Conservation (phyloP, 345 rosid species). For the Viola odorata region DNA sequence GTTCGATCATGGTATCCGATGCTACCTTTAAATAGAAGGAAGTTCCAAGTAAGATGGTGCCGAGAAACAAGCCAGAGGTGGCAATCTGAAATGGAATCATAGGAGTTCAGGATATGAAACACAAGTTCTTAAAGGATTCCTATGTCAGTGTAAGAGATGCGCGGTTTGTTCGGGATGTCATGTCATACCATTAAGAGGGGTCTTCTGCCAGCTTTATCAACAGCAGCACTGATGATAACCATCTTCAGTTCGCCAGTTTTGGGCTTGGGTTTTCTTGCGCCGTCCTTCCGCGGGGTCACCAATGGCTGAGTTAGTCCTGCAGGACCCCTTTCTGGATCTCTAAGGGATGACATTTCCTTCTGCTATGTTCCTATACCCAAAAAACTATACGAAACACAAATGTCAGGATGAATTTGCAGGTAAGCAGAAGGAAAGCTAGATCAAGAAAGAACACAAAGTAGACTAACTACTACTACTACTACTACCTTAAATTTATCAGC, state of each 20-base stretch:
- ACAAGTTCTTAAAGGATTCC: not conserved
- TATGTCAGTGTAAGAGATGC: not conserved
- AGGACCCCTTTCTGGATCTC: not conserved
- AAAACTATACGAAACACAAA: not conserved
- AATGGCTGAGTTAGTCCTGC: slow-evolving; percentile 31
- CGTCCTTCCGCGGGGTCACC: slow-evolving; percentile 11
- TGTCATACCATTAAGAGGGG: slow-evolving; percentile 33
- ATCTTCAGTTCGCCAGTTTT: slow-evolving; percentile 22
- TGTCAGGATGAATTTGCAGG: too few species aligned
- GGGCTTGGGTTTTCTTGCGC: not conserved
- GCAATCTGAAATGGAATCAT: slow-evolving; percentile 27
- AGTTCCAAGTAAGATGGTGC: slow-evolving; percentile 30
- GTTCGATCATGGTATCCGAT: not conserved
- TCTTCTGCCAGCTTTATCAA: slow-evolving; percentile 49
- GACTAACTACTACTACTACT: too few species aligned
- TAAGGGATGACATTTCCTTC: slow-evolving; percentile 1
- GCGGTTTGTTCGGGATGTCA: not conserved
- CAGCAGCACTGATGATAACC: slow-evolving; percentile 45
- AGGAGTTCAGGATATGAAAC: not conserved
- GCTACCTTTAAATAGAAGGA: slow-evolving; percentile 42
- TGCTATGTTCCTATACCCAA: not conserved
- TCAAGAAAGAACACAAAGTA: too few species aligned
- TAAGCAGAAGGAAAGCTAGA: too few species aligned
- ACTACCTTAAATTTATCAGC: too few species aligned
- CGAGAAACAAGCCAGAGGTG: slow-evolving; percentile 34